phyloP scores from a whole-genome alignment of 2,329 filamentous ascomycete species.

The Fusarium pseudocircinatum region DNA sequence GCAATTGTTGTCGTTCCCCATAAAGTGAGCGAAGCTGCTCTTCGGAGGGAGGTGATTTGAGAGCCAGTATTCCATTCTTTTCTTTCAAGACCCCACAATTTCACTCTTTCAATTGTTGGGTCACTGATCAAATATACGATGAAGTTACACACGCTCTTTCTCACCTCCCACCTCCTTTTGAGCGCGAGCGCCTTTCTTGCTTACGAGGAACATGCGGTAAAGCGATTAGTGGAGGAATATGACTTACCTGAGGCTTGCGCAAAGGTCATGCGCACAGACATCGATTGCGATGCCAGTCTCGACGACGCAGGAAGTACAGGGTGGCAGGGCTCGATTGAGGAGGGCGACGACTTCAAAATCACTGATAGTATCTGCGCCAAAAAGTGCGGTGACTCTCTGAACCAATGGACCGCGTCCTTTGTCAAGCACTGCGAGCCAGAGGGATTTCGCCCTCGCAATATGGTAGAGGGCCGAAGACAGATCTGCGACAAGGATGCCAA shows the following conservation, averaged over 20 bases:
- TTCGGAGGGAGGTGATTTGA: fast-evolving
- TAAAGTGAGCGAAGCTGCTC: not conserved
- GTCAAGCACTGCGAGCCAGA: not conserved
- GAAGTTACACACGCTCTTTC: not conserved
- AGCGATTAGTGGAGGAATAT: not conserved
- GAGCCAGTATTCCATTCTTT: not conserved
- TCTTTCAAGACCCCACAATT: not conserved
- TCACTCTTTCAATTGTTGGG: not conserved
- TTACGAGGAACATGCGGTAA: not conserved
- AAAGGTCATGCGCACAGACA: not conserved
- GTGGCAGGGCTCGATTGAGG: not conserved
- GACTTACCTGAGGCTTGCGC: not conserved
- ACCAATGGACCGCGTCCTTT: not conserved
- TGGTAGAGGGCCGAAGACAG: not conserved
- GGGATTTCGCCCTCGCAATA: not conserved
- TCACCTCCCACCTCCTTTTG: not conserved
- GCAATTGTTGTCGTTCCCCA: fast-evolving
- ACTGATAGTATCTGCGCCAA: not conserved
- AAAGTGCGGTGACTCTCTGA: not conserved
- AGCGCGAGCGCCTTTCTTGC: not conserved
- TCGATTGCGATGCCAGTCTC: not conserved
- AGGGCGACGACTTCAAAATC: not conserved
- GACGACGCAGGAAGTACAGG: not conserved
- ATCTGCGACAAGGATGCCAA: conserved; percentile 10
- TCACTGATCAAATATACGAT: fast-evolving